phyloP scores from a whole-genome alignment of 768 basidiomycete species.

The Austroboletus eburneus region DNA sequence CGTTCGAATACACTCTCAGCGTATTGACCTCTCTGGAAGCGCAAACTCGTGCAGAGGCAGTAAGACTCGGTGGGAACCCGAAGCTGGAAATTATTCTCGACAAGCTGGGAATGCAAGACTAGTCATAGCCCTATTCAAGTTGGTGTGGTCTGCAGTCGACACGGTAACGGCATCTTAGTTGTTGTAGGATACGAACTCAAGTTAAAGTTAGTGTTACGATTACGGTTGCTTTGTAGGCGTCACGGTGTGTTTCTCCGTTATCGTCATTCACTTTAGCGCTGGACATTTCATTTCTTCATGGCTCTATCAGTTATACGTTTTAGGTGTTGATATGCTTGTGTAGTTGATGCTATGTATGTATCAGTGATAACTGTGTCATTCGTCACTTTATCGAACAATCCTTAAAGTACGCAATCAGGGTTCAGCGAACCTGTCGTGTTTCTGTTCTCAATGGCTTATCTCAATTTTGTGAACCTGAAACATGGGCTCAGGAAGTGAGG shows the following conservation, averaged over 20 bases:
- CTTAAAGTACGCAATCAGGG: background rate
- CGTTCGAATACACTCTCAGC: constrained; percentile 80
- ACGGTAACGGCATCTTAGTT: background rate
- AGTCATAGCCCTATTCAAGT: background rate
- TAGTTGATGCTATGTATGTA: background rate
- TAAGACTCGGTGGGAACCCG: constrained; percentile 71
- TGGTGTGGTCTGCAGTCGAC: background rate
- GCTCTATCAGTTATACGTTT: background rate
- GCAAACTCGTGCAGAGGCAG: constrained; percentile 67
- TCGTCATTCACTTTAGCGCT: background rate
- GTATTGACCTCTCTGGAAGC: constrained; percentile 65
- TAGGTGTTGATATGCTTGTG: background rate
- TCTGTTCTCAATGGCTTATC: background rate
- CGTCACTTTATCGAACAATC: background rate
- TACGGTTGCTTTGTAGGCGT: too few species aligned
- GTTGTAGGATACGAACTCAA: background rate
- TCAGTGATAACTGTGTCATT: background rate
- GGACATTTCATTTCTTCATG: background rate
- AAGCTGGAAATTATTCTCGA: constrained; percentile 57
- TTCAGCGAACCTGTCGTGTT: background rate
- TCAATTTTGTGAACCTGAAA: background rate
- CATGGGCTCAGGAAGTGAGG: background rate
- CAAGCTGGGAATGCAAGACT: constrained; percentile 34
- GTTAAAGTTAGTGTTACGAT: background rate
- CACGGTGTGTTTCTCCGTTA: too few species aligned